Conservation (phyloP, 2,329 filamentous ascomycete genomes). For the Diaporthe ilicicola region DNA sequence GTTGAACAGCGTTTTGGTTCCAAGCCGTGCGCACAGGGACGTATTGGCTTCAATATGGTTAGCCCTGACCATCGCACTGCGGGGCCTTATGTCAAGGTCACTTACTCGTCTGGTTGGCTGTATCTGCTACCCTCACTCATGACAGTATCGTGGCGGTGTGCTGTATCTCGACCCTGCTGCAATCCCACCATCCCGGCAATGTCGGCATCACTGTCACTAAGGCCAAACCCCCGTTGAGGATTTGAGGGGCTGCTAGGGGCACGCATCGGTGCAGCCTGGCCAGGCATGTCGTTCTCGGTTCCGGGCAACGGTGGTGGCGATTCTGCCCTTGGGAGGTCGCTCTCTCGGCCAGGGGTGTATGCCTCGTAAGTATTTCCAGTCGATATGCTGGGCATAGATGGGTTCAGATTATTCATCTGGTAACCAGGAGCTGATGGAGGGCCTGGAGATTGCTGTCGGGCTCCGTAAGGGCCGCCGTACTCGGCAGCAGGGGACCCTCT, state of each 20-base stretch:
- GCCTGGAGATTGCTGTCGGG: slow-evolving; percentile 48
- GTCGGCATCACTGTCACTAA: slow-evolving; percentile 73
- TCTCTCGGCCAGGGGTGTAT: slow-evolving; percentile 52
- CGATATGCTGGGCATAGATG: slow-evolving; percentile 47
- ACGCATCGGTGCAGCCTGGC: slow-evolving; percentile 72
- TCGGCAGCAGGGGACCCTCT: slow-evolving; percentile 47
- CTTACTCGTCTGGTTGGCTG: slow-evolving; percentile 74
- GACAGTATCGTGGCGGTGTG: slow-evolving; percentile 56
- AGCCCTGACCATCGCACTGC: not conserved
- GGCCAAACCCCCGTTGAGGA: slow-evolving; percentile 52
- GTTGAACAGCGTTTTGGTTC: slow-evolving; percentile 58
- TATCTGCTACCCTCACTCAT: slow-evolving; percentile 78
- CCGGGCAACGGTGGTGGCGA: slow-evolving; percentile 69
- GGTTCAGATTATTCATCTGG: slow-evolving; percentile 47
- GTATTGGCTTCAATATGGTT: slow-evolving; percentile 51
- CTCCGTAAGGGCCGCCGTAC: slow-evolving; percentile 46
- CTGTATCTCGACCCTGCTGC: slow-evolving; percentile 43
- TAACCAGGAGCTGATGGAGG: slow-evolving; percentile 47
- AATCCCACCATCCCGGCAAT: slow-evolving; percentile 74
- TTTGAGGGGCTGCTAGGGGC: slow-evolving; percentile 64
- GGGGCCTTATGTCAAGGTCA: slow-evolving; percentile 27
- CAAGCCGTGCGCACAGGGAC: slow-evolving; percentile 65
- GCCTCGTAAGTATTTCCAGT: slow-evolving; percentile 49
- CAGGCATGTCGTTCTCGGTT: slow-evolving; percentile 43
- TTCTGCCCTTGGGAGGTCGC: slow-evolving; percentile 66